Conservation (phyloP, 306 rosid genomes). For the Pyrus communis region DNA sequence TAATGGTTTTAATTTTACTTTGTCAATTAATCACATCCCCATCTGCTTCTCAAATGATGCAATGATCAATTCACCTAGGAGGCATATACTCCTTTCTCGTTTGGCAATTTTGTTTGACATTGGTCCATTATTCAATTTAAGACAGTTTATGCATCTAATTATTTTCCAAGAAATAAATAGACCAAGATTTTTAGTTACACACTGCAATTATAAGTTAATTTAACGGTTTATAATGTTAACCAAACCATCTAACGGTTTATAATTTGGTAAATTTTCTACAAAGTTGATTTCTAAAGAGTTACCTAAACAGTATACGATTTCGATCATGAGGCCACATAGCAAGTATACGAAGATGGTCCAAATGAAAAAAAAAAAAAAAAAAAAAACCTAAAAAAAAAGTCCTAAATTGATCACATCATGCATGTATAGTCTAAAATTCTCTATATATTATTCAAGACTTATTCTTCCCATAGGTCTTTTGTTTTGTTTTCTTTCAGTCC, state of each 20-base stretch:
- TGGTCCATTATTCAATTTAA: background rate
- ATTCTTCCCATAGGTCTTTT: background rate
- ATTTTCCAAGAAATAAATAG: background rate
- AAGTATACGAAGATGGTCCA: too few species aligned
- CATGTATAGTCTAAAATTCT: background rate
- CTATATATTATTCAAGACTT: background rate
- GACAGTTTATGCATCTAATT: background rate
- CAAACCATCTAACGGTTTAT: too few species aligned
- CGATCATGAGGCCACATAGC: too few species aligned
- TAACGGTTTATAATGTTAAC: too few species aligned
- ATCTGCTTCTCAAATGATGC: background rate
- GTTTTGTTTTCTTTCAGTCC: background rate
- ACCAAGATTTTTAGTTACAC: background rate
- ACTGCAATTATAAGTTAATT: too few species aligned
- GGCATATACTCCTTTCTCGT: background rate
- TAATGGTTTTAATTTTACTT: background rate
- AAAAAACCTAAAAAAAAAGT: too few species aligned
- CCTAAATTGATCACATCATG: background rate
- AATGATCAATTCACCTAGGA: too few species aligned
- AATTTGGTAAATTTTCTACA: too few species aligned
- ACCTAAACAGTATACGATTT: too few species aligned
- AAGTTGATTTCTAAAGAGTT: too few species aligned
- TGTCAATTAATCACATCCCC: background rate
- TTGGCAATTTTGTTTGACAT: background rate
- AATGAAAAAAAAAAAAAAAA: too few species aligned